Conservation (phyloP, 1,139 yeast species). For the Yamadazyma siamensis region DNA sequence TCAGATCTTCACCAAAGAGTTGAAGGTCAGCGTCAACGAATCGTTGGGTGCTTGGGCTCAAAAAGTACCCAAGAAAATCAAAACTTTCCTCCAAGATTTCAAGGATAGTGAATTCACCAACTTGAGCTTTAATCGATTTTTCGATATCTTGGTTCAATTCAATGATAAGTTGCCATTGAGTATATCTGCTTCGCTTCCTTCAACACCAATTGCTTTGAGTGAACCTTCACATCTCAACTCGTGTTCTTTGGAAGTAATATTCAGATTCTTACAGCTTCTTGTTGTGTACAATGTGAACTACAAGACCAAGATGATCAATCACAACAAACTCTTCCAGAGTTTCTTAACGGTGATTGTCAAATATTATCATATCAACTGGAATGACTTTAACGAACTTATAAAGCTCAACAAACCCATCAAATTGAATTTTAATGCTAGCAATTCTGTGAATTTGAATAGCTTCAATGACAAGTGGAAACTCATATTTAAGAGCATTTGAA, state of each 20-base stretch:
- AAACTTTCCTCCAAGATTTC: conserved; percentile 21
- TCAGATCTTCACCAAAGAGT: conserved; percentile 28
- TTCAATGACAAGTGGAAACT: conserved; percentile 41
- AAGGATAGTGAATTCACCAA: conserved; percentile 31
- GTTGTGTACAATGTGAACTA: conserved; percentile 36
- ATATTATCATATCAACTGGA: conserved; percentile 46
- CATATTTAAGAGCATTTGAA: conserved; percentile 18
- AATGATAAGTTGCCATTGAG: conserved; percentile 44
- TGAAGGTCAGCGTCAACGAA: conserved; percentile 24
- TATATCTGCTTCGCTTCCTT: conserved; percentile 46
- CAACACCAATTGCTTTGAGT: conserved; percentile 30
- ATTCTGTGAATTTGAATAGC: conserved; percentile 30
- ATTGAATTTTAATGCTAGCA: conserved; percentile 35
- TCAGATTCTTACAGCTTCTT: conserved; percentile 32
- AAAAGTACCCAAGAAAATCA: conserved; percentile 18
- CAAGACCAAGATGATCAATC: conserved; percentile 30
- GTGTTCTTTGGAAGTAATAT: conserved; percentile 25
- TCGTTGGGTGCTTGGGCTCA: conserved; percentile 28
- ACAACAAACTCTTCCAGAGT: conserved; percentile 30
- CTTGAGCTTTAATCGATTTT: conserved; percentile 27
- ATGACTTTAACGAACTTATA: conserved; percentile 31
- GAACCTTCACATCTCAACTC: conserved; percentile 16
- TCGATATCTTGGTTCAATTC: conserved; percentile 35
- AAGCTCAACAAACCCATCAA: conserved; percentile 34
- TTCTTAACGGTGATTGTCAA: conserved; percentile 33